Evolutionary conservation across 768 basidiomycete species (phyloP).

Genomic region (Boletus subparvulus): DNA sequence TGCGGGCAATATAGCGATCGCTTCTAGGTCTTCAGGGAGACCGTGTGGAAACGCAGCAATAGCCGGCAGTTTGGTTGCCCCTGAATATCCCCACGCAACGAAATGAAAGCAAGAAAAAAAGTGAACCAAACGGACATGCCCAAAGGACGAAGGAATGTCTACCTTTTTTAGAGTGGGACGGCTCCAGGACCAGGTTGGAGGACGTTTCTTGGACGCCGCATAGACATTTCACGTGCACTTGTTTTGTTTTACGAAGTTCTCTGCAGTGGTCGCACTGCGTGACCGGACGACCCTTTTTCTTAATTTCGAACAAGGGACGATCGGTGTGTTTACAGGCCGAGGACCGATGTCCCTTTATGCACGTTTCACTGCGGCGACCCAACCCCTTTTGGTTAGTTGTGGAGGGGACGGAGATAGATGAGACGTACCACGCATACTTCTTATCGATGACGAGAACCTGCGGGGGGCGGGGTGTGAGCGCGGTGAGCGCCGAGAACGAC

Average conservation of each 20-base stretch:
- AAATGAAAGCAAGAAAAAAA: constrained; percentile 38
- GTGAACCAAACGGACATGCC: neutral
- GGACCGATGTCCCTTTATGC: constrained; percentile 93
- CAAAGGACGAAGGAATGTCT: constrained; percentile 27
- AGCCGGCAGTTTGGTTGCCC: constrained; percentile 58
- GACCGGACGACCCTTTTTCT: constrained; percentile 59
- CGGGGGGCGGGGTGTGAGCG: neutral
- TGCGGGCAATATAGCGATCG: constrained; percentile 37
- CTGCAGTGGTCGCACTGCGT: constrained; percentile 56
- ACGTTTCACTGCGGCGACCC: constrained; percentile 64
- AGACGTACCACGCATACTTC: constrained; percentile 78
- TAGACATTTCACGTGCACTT: constrained; percentile 46
- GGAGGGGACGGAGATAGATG: neutral
- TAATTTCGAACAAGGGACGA: constrained; percentile 80
- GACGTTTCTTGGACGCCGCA: constrained; percentile 39
- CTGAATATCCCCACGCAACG: constrained; percentile 40
- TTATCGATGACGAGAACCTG: constrained; percentile 72
- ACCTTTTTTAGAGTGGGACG: constrained; percentile 61
- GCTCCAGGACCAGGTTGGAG: constrained; percentile 21
- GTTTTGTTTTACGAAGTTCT: constrained; percentile 45
- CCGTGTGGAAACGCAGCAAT: constrained; percentile 81
- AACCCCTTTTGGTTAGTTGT: constrained; percentile 4
- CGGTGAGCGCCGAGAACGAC: neutral
- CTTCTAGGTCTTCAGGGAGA: constrained; percentile 67
- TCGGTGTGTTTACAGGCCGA: constrained; percentile 87